Conservation (phyloP, 2,329 filamentous ascomycete genomes). For the Colletotrichum lupini region DNA sequence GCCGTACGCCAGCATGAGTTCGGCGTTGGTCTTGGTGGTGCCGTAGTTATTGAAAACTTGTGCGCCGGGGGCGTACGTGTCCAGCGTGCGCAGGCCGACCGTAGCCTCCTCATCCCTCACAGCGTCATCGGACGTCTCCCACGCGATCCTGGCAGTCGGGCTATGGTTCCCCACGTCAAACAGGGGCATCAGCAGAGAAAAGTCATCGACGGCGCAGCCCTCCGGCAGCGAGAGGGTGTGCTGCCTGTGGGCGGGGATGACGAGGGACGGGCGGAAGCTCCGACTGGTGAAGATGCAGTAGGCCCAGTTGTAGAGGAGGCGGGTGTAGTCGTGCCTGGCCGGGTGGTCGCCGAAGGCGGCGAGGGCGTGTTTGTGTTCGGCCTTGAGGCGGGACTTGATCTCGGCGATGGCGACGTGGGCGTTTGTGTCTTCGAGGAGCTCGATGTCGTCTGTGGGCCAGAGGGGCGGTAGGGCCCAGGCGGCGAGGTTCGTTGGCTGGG, state of each 20-base stretch:
- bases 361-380: conserved; percentile 59
- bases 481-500: conserved; percentile 64
- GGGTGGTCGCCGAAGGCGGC: conserved; percentile 35
- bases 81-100: conserved; percentile 55
- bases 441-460: conserved; percentile 71
- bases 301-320: conserved; percentile 71
- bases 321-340: conserved; percentile 51
- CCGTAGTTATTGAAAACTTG: conserved; percentile 80
- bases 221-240: conserved; percentile 45
- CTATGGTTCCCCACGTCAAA: conserved; percentile 80
- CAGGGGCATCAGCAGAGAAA: conserved; percentile 76
- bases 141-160: conserved; percentile 67
- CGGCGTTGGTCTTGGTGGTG: conserved; percentile 75
- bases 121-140: conserved; percentile 52
- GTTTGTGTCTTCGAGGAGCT: conserved; percentile 66
- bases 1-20: conserved; percentile 73
- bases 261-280: conserved; percentile 71
- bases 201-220: conserved; percentile 64
- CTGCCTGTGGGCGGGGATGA: conserved; percentile 53
- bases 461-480: conserved; percentile 70
- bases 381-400: conserved; percentile 57
- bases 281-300: conserved; percentile 73
- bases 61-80: conserved; percentile 52
- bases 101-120: conserved; percentile 47
- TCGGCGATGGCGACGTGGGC: conserved; percentile 60